Conservation (phyloP, 306 rosid genomes). For the Purshia tridentata region DNA sequence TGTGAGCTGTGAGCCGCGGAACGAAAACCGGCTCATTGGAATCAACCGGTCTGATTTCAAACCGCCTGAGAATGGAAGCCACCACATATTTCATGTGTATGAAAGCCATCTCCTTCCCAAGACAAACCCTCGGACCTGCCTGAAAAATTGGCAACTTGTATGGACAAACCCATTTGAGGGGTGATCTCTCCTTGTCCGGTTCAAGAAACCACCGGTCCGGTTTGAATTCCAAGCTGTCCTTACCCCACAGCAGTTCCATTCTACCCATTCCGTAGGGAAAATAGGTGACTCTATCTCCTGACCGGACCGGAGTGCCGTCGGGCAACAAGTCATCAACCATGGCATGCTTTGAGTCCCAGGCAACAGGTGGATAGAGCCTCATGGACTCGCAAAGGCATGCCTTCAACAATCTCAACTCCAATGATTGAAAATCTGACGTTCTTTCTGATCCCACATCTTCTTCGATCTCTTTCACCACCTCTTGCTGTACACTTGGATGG, state of each 20-base stretch:
- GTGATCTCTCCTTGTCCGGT: constrained; percentile 31
- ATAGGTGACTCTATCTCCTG: constrained; percentile 86
- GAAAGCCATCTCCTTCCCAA: constrained; percentile 90
- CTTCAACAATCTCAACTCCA: constrained; percentile 52
- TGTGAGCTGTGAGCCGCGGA: constrained; percentile 86
- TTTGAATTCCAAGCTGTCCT: constrained; percentile 62
- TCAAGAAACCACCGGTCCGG: constrained; percentile 78
- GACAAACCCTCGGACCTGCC: constrained; percentile 91
- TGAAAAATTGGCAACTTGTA: constrained; percentile 74
- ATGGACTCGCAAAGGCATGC: constrained; percentile 81
- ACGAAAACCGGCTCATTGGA: constrained; percentile 58
- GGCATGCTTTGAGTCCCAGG: constrained; percentile 96
- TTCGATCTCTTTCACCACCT: constrained; percentile 52
- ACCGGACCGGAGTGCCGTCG: constrained; percentile 53
- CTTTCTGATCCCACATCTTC: neutral
- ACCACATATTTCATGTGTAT: constrained; percentile 74
- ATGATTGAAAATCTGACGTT: constrained; percentile 38
- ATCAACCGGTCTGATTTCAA: constrained; percentile 43
- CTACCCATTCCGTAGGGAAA: constrained; percentile 96
- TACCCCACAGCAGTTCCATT: constrained; percentile 80
- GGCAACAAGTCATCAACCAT: constrained; percentile 56
- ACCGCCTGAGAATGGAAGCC: constrained; percentile 56
- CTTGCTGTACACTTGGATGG: constrained; percentile 34
- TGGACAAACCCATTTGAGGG: constrained; percentile 48
- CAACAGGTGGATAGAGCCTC: constrained; percentile 87